A percentile compares a stretch with the other conserved stretches of the same genome.
These are phyloP conservation scores for Ustilago xerochloae DNA, from an alignment of 1,284 basidiomycete genomes.

Conservation along the genomic window DNA sequence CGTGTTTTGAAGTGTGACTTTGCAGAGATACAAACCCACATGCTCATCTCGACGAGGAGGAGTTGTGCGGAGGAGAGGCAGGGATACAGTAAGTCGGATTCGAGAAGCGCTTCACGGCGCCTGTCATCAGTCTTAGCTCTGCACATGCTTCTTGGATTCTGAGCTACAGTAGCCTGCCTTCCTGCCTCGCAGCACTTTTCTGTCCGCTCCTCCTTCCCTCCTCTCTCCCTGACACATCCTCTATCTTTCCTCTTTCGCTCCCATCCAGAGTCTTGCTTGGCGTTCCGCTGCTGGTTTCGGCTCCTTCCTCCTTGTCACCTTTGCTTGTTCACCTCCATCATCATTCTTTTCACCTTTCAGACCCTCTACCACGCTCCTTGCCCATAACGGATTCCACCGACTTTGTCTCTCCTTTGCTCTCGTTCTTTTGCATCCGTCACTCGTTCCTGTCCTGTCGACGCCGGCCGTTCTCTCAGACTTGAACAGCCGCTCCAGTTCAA, in stretches of 20 bases:
- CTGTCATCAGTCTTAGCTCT: too few relatives aligned
- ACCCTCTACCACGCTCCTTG: not conserved
- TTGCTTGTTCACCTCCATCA: not conserved
- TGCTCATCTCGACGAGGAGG: too few relatives aligned
- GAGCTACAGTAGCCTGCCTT: too few relatives aligned
- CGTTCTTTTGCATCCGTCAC: not conserved
- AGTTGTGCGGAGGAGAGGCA: too few relatives aligned
- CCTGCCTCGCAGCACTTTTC: conserved; percentile 1
- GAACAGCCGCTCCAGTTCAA: conserved; percentile 1
- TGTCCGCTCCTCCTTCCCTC: not conserved
- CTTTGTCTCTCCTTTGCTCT: not conserved
- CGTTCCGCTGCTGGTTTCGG: not conserved
- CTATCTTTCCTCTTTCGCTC: not conserved
- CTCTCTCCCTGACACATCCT: not conserved
- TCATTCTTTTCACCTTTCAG: not conserved
- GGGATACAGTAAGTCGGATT: too few relatives aligned
- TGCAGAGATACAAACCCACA: too few relatives aligned
- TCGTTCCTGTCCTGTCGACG: not conserved
- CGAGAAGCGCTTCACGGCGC: too few relatives aligned
- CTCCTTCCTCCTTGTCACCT: not conserved
- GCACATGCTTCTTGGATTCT: too few relatives aligned
- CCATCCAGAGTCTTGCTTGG: not conserved
- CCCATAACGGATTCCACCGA: not conserved
- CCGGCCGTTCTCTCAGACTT: conserved; percentile 5
- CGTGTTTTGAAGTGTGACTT: too few relatives aligned